Base-by-base conservation (phyloP, 768 basidiomycete species). In the Pisolithus marmoratus region DNA sequence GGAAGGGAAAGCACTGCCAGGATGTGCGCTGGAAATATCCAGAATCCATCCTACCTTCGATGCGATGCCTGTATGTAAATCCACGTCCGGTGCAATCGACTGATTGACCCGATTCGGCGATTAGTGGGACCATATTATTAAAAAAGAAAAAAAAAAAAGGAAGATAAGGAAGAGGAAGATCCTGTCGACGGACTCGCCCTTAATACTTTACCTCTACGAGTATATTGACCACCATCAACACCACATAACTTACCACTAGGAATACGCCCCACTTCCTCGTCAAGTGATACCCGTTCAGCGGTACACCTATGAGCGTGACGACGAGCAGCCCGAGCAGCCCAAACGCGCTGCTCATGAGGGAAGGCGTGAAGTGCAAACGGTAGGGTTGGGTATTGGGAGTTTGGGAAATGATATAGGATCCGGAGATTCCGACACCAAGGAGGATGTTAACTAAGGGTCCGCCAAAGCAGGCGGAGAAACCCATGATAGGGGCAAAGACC, bases 391-490 rank as follows among this genome's bases (percentile, higher is more conserved):
- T 67, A 5, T 57, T 61, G 14, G 34, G 34, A 3, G 80, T 82
- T 48, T 87, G 74, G 36, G 80, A 70, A 55, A 88, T 90, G 60
- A 94, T 79, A 63, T 91, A 90, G 3, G 88, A 82, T 6, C 96
- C 95, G 0, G 94, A 93, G 48, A 95, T 79, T 20, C 96, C 96
- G 51, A 98, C 79, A 1, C 95, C 95, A 34, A 92, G 81, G 5
- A 93, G 78, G 54, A 93, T 90, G 68, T 93, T 93, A 58, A 93
- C 80, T 90, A 93, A 91, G 0, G 91, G 90, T 1, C 90, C 87
- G 46, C 93, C 93, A 58, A 94, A 94, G 66, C 93, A 96, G 0
- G 93, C 94, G 5, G 91, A 90, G 69, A 96, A 94, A 22, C 88
- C 93, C 94, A 94, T 96, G 62, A 92, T 83, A 37, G 84, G 94